These are phyloP conservation scores for Scorias spongiosa DNA, from an alignment of 2,329 filamentous ascomycete genomes.

Conservation along the genomic window DNA sequence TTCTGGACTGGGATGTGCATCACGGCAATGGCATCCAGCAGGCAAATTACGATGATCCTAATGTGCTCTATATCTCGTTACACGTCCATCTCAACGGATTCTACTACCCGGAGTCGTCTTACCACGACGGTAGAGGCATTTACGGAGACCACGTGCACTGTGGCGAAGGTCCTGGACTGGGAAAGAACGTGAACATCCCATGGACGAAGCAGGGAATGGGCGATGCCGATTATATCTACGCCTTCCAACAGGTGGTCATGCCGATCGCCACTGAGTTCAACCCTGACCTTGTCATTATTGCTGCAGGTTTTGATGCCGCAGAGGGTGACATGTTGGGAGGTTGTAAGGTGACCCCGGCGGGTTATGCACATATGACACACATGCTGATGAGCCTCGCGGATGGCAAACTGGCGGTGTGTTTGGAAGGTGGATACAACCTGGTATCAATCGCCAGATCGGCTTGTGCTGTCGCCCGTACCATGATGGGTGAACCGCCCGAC, in stretches of 20 bases:
- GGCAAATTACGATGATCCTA: constrained; percentile 88
- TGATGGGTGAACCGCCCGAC: constrained; percentile 88
- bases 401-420: constrained; percentile 79
- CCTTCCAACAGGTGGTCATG: constrained; percentile 93
- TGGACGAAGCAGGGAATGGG: constrained; percentile 66
- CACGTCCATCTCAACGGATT: constrained; percentile 72
- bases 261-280: constrained; percentile 87
- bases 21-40: constrained; percentile 89
- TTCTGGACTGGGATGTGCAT: constrained; percentile 77
- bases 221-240: constrained; percentile 90
- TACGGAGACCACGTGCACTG: constrained; percentile 46
- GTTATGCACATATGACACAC: constrained; percentile 97
- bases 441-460: constrained; percentile 85
- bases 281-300: constrained; percentile 87
- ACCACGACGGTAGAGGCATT: constrained; percentile 38
- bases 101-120: constrained; percentile 61
- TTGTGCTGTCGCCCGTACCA: constrained; percentile 72
- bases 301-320: constrained; percentile 90
- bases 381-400: constrained; percentile 93
- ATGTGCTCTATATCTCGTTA: constrained; percentile 87
- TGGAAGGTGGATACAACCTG: constrained; percentile 94
- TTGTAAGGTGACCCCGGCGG: constrained; percentile 78
- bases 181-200: constrained; percentile 54
- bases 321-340: constrained; percentile 84
- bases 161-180: constrained; percentile 41